These are phyloP conservation scores for Zelopaecilomyces penicillatus DNA, from an alignment of 2,329 filamentous ascomycete species.

Conservation along the genomic window DNA sequence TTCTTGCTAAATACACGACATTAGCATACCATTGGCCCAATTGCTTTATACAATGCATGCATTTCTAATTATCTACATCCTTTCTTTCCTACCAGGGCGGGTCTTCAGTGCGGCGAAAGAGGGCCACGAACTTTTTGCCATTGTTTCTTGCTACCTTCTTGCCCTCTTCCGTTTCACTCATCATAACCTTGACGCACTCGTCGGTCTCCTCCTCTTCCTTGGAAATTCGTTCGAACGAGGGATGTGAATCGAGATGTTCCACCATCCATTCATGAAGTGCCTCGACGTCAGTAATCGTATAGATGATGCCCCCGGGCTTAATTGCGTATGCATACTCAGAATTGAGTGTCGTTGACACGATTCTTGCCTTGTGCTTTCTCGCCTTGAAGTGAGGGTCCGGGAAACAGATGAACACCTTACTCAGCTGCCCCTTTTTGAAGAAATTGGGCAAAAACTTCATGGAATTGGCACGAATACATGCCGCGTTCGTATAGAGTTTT, in stretches of 20 bases:
- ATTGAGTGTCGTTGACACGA: constrained; percentile 79
- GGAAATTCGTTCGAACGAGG: constrained; percentile 67
- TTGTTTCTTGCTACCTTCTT: constrained; percentile 93
- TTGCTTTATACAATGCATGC: no score
- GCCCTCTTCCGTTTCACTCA: constrained; percentile 83
- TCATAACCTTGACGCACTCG: constrained; percentile 66
- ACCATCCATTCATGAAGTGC: constrained; percentile 93
- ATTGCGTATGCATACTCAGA: constrained; percentile 90
- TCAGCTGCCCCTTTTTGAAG: constrained; percentile 72
- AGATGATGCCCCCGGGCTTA: constrained; percentile 74
- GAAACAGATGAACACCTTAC: constrained; percentile 95
- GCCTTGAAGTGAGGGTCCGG: constrained; percentile 98
- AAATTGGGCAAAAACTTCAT: constrained; percentile 99
- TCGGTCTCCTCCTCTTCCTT: constrained; percentile 61
- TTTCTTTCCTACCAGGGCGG: constrained; percentile 55
- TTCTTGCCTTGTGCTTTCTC: constrained; percentile 92
- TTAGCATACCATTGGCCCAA: no score
- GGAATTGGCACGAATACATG: constrained; percentile 82
- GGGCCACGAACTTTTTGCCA: constrained; percentile 82
- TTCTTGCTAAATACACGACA: no score
- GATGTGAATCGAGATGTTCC: constrained; percentile 69
- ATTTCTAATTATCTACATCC: no score
- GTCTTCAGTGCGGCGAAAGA: constrained; percentile 74
- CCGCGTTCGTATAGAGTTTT: constrained; percentile 71
- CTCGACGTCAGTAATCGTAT: constrained; percentile 96